A percentile compares a stretch with the other conserved stretches of the same genome.
These are phyloP conservation scores for Coemansia sp. DNA, from an alignment of 192 early-diverging fungal species.

Conservation along the genomic window DNA sequence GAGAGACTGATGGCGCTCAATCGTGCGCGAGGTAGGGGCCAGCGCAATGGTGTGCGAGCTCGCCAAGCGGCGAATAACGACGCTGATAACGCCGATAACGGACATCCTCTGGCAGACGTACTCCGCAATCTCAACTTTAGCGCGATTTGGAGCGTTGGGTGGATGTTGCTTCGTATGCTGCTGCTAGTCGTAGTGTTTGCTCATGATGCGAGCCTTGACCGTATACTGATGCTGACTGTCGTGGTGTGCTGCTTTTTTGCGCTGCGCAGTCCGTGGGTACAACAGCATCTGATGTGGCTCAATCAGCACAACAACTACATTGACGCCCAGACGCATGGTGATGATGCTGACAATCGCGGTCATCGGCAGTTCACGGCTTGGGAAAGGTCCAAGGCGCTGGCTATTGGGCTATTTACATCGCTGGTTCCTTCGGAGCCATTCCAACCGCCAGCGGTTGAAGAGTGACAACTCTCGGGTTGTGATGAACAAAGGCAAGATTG, in stretches of 20 bases:
- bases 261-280: constrained; percentile 31
- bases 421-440: constrained; percentile 52
- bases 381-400: constrained; percentile 44
- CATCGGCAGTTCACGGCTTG: constrained; percentile 21
- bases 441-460: constrained; percentile 26
- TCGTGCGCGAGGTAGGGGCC: not conserved
- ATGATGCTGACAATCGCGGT: not conserved
- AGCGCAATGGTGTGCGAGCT: not conserved
- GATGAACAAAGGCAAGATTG: constrained; percentile 6
- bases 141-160: constrained; percentile 34
- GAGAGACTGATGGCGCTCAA: constrained; percentile 7
- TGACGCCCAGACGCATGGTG: not conserved
- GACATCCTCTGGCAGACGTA: constrained; percentile 16
- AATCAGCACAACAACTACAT: constrained; percentile 15
- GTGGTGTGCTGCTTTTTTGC: constrained; percentile 18
- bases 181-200: constrained; percentile 40
- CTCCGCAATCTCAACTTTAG: constrained; percentile 32
- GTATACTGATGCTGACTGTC: constrained; percentile 20
- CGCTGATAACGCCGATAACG: not conserved
- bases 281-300: constrained; percentile 16
- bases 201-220: constrained; percentile 43
- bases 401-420: constrained; percentile 46
- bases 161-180: constrained; percentile 39
- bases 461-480: not conserved
- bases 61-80: not conserved